Evolutionary conservation across 495 filamentous ascomycete genomes (phyloP), one percentile per base, ranked within the genome.

Genomic region (Penicillium desertorum): DNA sequence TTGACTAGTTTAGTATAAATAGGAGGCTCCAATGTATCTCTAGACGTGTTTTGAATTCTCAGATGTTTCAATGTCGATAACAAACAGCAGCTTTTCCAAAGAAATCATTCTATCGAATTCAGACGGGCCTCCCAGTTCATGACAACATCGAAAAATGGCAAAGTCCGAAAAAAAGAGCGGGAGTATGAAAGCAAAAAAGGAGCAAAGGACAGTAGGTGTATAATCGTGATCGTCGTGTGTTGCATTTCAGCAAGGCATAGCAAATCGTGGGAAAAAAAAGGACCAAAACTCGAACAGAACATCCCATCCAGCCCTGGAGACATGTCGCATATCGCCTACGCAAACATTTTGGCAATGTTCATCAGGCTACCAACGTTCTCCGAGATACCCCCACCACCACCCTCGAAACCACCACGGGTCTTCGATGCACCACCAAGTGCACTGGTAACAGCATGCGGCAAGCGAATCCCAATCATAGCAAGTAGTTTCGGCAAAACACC

Each of bases 401-500:
- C 36, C n/a, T n/a, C 36, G 5, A 37, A 16, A 37, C 63, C 16
- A 55, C 61, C 64, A 20, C 67, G 65, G 7, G 70, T 62, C 42
- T 69, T 73, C 58, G 75, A 70, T 42, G 73, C 69, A 6, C 70
- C 76, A 41, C 77, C 76, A 1, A 82, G 78, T 27, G 81, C 61
- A n/a, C 81, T 82, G 20, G 86, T 68, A 70, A 90, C 61, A 4
- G 76, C 71, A 9, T 71, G 74, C 1, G 92, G 91, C 62, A 96
- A 64, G 41, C 85, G 76, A 42, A 96, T 75, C 0, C 91, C 91
- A 67, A 96, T 85, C 71, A 86, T 83, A 22, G 80, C 80, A 12
- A 94, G 76, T 22, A 96, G 69, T 27, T 84, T 86, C 4, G 83
- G 81, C 63, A 97, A 71, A 25, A 89, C 86, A 6, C 92, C 92